These are phyloP conservation scores for Lentinula novae-zelandiae DNA, from an alignment of 1,284 basidiomycete genomes.

Conservation along the genomic window DNA sequence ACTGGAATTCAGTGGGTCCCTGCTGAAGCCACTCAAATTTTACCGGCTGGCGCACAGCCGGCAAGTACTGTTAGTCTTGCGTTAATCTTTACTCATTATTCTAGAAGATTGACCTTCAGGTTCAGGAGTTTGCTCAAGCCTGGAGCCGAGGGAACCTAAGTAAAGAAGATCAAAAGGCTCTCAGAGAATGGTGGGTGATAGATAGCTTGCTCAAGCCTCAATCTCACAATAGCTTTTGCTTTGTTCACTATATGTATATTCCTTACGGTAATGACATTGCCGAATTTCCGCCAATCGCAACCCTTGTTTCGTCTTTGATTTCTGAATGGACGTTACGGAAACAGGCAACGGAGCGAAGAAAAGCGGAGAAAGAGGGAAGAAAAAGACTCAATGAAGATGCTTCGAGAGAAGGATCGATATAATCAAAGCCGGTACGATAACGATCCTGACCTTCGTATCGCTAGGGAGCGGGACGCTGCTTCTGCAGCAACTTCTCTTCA, in stretches of 20 bases:
- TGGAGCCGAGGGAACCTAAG: slow-evolving; percentile 44
- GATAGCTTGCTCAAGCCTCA: neutral
- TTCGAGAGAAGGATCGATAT: slow-evolving; percentile 40
- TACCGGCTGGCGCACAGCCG: slow-evolving; percentile 56
- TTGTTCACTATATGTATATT: neutral
- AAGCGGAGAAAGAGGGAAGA: slow-evolving; percentile 54
- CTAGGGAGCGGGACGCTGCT: slow-evolving; percentile 47
- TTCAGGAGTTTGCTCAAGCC: slow-evolving; percentile 55
- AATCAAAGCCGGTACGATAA: slow-evolving; percentile 33
- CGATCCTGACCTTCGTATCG: slow-evolving; percentile 49
- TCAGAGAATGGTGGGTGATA: slow-evolving; percentile 46
- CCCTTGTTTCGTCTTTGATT: slow-evolving; percentile 10
- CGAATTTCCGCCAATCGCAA: neutral
- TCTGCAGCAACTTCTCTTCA: slow-evolving; percentile 22
- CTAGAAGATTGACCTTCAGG: neutral
- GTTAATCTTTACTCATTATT: neutral
- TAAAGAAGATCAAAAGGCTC: slow-evolving; percentile 37
- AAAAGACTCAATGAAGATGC: slow-evolving; percentile 46
- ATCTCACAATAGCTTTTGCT: neutral
- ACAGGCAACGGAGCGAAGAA: slow-evolving; percentile 57
- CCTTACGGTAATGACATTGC: neutral
- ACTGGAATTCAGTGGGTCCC: slow-evolving; percentile 42
- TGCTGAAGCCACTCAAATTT: slow-evolving; percentile 55
- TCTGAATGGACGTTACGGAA: neutral
- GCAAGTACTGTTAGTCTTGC: slow-evolving; percentile 45